Evolutionary conservation across 2,329 filamentous ascomycete genomes (phyloP), one percentile per base, ranked within the genome.

Genomic region (Fusarium illudens): DNA sequence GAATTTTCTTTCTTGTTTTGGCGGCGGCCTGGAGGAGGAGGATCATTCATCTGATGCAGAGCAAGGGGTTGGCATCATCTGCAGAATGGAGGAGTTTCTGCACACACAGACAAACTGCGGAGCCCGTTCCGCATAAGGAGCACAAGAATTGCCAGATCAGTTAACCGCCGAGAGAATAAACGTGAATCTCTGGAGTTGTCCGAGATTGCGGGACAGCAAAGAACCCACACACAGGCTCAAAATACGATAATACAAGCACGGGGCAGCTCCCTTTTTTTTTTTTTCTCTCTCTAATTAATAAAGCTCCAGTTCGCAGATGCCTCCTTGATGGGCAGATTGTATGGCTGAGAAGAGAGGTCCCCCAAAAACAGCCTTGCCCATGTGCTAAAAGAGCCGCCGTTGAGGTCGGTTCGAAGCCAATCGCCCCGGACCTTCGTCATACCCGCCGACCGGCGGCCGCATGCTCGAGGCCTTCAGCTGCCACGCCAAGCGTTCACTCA

Each of bases 141-240:
- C 25, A 33, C 34, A 19, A 30, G 17, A 60, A 29, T 49, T 36
- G 7, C 32, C 42, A 17, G 17, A 36, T 30, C 39, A 32, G 32
- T 39, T 56, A 56, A 44, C 46, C 53, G 56, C 56, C 48, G 49
- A 60, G 39, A 49, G 34, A 22, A 25, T 19, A 20, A 59, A 65
- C 60, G 52, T 52, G 46, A 54, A 67, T 58, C 37, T 64, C 34
- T 63, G 58, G 62, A 54, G 46, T 46, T 49, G 62, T 55, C 66
- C 62, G 66, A 70, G 52, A 69, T 69, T 70, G 62, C 53, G 58
- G 65, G 50, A 51, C 20, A 51, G 33, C 12, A 22, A 55, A 32
- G 60, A 55, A 65, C 27, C 53, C 62, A 66, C 29, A 17, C n/a
- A n/a, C 22, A 27, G 6, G 34, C 39, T 50, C 39, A 12, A 49